Evolutionary conservation across 2,329 filamentous ascomycete species (phyloP), one percentile per base, ranked within the genome.

Genomic region (Venturia oleaginea): DNA sequence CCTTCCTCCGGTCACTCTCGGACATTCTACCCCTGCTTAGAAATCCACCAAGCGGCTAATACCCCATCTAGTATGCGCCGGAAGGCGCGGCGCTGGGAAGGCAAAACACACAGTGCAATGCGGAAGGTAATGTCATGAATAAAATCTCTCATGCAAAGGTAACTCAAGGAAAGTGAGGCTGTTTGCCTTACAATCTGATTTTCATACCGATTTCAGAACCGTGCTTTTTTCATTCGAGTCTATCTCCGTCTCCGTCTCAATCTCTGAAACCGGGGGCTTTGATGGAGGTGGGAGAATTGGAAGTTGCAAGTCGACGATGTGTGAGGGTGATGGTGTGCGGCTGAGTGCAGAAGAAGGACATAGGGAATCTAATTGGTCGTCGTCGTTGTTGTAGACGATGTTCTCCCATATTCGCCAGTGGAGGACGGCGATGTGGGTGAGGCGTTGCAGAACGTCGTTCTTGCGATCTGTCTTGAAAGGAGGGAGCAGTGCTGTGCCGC

Each of bases 391-490:
- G 30, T 96, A 96, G 15, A 89, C 85, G 63, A 96, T 79, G 2
- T 85, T 84, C 1, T 84, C 84, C 91, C 92, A 97, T 3, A 96
- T 88, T 60, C 90, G 84, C 92, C 92, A 97, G 75, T 97, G 92
- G 30, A 97, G 78, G 6, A 94, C 82, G 17, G 90, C 86, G 55
- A 97, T 85, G 71, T 97, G 93, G 6, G 91, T 88, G 61, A 96
- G 81, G 57, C 90, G 86, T 55, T 86, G 88, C 0, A 90, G 86
- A 73, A 96, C 84, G 65, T 91, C 87, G 54, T 82, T 80, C 43
- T 89, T 69, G 37, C 76, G 71, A 42, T 68, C 76, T 42, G 10
- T 40, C 34, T 51, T 46, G 17, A 61, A 37, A 22, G 62, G 62
- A 40, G 62, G 62, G n/a, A 43, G 30, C 22, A 37, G 22, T 27